A percentile compares a stretch with the other conserved stretches of the same genome.
phyloP scores from a whole-genome alignment of 1,284 basidiomycete species.

The Testicularia cyperi region DNA sequence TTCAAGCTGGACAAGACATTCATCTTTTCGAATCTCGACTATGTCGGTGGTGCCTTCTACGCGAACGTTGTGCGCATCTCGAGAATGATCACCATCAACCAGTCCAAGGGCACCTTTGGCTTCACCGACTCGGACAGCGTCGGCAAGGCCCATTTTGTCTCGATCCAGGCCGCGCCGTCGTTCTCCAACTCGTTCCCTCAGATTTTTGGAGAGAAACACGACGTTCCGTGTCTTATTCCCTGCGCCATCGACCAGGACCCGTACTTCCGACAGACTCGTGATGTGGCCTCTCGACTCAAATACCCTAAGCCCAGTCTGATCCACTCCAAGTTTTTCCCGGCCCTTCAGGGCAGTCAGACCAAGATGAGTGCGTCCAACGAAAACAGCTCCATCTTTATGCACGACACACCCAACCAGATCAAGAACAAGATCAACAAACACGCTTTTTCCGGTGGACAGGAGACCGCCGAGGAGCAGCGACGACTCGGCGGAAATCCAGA shows the following conservation, averaged over 20 bases:
- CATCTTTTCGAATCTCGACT: constrained; percentile 91
- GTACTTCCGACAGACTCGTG: constrained; percentile 95
- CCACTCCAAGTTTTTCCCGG: constrained; percentile 97
- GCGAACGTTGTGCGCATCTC: constrained; percentile 91
- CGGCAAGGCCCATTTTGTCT: constrained; percentile 94
- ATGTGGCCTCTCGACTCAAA: constrained; percentile 88
- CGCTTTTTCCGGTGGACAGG: constrained; percentile 65
- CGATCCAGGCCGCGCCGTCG: constrained; percentile 94
- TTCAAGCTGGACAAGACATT: constrained; percentile 92
- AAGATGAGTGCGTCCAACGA: constrained; percentile 97
- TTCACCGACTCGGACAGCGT: constrained; percentile 91
- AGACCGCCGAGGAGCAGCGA: constrained; percentile 91
- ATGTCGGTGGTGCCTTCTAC: constrained; percentile 87
- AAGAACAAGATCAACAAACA: constrained; percentile 93
- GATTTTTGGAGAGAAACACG: constrained; percentile 82
- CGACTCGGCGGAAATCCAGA: constrained; percentile 86
- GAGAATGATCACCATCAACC: constrained; percentile 86
- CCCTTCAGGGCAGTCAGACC: constrained; percentile 92
- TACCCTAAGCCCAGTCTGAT: constrained; percentile 92
- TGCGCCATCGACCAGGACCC: constrained; percentile 93
- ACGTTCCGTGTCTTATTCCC: constrained; percentile 91
- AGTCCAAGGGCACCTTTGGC: constrained; percentile 92
- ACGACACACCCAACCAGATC: constrained; percentile 86
- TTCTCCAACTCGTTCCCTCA: constrained; percentile 99
- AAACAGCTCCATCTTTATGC: constrained; percentile 93